Evolutionary conservation across 208 protist species (phyloP).

Genomic region (Crithidia fasciculata): DNA sequence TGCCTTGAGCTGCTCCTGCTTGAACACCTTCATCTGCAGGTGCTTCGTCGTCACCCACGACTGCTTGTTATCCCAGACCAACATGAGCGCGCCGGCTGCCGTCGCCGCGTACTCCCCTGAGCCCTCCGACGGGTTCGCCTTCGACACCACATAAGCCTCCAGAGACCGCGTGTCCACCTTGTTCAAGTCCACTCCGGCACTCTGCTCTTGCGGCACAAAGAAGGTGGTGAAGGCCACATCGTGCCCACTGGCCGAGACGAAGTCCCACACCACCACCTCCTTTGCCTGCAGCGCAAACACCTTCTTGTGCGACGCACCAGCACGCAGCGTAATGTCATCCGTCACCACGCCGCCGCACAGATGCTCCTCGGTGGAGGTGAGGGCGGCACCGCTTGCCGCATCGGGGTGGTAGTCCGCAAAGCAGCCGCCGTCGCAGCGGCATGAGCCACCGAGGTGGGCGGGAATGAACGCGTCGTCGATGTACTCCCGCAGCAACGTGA

Average conservation of each 20-base stretch:
- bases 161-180: constrained; percentile 15
- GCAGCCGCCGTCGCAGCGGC: constrained; percentile 54
- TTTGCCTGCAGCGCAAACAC: constrained; percentile 30
- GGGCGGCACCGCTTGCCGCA: neutral
- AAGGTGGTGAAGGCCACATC: constrained; percentile 39
- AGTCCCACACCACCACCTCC: constrained; percentile 55
- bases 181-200: neutral
- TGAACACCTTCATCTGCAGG: constrained; percentile 63
- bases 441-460: constrained; percentile 58
- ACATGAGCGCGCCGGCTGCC: constrained; percentile 39
- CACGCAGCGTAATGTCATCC: constrained; percentile 42
- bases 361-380: constrained; percentile 20
- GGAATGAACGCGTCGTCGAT: constrained; percentile 58
- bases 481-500: constrained; percentile 42
- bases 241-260: constrained; percentile 32
- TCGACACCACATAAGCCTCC: constrained; percentile 34
- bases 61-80: constrained; percentile 60
- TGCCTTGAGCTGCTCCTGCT: constrained; percentile 11
- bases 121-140: constrained; percentile 35
- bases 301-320: constrained; percentile 39
- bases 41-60: constrained; percentile 49
- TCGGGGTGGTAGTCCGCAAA: constrained; percentile 42
- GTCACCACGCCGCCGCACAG: constrained; percentile 29
- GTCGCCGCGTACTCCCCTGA: constrained; percentile 36
- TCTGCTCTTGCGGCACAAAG: constrained; percentile 16